These are phyloP conservation scores for Sisymbrium altissimum DNA, from an alignment of 345 rosid species.

Conservation along the genomic window DNA sequence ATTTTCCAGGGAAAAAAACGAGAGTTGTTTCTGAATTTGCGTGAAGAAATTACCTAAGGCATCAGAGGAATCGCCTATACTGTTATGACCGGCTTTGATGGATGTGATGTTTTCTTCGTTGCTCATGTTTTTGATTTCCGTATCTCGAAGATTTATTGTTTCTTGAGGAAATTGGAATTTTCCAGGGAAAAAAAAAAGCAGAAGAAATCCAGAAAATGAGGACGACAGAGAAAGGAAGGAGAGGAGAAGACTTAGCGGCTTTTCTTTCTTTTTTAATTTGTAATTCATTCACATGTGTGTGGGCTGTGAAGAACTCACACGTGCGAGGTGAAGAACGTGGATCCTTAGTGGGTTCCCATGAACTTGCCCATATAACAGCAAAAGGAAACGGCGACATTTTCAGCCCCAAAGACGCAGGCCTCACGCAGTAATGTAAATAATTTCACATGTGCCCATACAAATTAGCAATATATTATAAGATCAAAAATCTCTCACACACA, in stretches of 20 bases:
- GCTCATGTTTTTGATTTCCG: slow-evolving; percentile 20
- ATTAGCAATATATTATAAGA: background rate
- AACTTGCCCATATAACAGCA: background rate
- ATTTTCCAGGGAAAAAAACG: background rate
- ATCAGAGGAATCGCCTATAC: slow-evolving; percentile 10
- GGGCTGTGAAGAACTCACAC: slow-evolving; percentile 1
- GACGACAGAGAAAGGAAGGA: slow-evolving; percentile 21
- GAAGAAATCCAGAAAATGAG: slow-evolving; percentile 21
- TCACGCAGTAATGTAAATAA: background rate
- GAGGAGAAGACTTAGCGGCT: slow-evolving; percentile 27
- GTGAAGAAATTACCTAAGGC: slow-evolving; percentile 14
- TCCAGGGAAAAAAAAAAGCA: background rate
- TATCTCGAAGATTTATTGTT: background rate
- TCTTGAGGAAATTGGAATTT: background rate
- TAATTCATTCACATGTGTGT: slow-evolving; percentile 10
- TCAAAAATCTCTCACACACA: background rate
- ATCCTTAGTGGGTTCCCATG: slow-evolving; percentile 19
- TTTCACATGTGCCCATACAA: background rate
- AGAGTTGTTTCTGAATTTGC: background rate
- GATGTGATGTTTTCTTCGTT: slow-evolving; percentile 15
- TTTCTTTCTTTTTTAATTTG: background rate
- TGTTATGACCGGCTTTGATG: background rate
- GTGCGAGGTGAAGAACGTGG: slow-evolving; percentile 13
- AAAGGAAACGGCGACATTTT: background rate
- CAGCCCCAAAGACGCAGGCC: background rate